Evolutionary conservation across 176 grass and related monocot species (phyloP).

Genomic region (Paspalum notatum): DNA sequence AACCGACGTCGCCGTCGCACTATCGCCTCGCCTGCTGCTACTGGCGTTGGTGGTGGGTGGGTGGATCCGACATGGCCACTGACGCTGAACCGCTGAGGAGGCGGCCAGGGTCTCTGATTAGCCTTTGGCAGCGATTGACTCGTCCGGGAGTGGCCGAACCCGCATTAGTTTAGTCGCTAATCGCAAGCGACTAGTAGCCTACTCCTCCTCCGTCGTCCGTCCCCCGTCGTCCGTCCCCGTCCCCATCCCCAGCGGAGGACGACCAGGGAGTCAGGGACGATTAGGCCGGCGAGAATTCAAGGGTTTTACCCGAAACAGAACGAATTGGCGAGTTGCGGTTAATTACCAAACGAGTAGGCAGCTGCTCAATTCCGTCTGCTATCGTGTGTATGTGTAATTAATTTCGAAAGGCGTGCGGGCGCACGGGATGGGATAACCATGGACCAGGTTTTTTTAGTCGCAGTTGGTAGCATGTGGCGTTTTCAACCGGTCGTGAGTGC

Average conservation of each 20-base stretch:
- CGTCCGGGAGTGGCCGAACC: slow-evolving; percentile 21
- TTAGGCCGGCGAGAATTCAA: background rate
- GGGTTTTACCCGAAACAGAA: slow-evolving; percentile 10
- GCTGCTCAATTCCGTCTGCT: background rate
- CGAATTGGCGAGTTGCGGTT: background rate
- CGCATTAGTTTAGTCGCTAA: slow-evolving; percentile 46
- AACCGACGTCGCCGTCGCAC: slow-evolving; percentile 28
- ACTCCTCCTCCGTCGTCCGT: background rate
- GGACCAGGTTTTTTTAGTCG: background rate
- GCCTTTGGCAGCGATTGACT: slow-evolving; percentile 56
- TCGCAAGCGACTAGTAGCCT: slow-evolving; percentile 25
- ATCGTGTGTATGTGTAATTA: slow-evolving; percentile 35
- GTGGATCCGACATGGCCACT: slow-evolving; percentile 82
- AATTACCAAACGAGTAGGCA: slow-evolving; percentile 8
- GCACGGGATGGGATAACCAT: slow-evolving; percentile 23
- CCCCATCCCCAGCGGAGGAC: background rate
- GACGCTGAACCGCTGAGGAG: slow-evolving; percentile 44
- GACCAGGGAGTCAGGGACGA: slow-evolving; percentile 16
- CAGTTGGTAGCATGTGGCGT: background rate
- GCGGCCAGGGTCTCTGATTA: slow-evolving; percentile 29
- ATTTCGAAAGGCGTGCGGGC: slow-evolving; percentile 27
- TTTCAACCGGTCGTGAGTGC: too few species aligned
- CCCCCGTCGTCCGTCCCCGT: slow-evolving; percentile 18
- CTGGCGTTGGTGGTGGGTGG: slow-evolving; percentile 55
- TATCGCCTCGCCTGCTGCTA: slow-evolving; percentile 33